Evolutionary conservation across 2,329 filamentous ascomycete species (phyloP).

Genomic region (Penicillium sp.): DNA sequence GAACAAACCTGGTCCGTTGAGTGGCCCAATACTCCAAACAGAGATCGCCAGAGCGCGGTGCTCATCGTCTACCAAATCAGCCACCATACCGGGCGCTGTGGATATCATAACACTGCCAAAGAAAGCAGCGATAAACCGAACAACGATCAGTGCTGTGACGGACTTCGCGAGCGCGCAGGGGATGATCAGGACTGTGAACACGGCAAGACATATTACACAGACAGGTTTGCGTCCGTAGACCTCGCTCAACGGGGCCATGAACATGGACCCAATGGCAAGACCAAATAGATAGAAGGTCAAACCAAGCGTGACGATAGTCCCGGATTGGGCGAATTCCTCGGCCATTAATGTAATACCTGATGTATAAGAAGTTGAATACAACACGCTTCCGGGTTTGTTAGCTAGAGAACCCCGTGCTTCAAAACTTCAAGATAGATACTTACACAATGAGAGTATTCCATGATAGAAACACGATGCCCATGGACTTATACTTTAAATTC

Average conservation of each 20-base stretch:
- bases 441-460: slow-evolving; percentile 51
- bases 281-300: slow-evolving; percentile 71
- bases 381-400: slow-evolving; percentile 40
- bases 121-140: slow-evolving; percentile 65
- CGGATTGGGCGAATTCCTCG: slow-evolving; percentile 52
- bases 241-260: slow-evolving; percentile 60
- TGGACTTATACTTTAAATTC: slow-evolving; percentile 50
- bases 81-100: slow-evolving; percentile 72
- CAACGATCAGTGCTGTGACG: slow-evolving; percentile 58
- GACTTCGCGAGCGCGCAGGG: slow-evolving; percentile 63
- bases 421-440: slow-evolving; percentile 13
- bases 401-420: background rate
- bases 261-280: slow-evolving; percentile 60
- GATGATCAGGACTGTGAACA: slow-evolving; percentile 61
- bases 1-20: slow-evolving; percentile 58
- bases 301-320: slow-evolving; percentile 61
- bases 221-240: slow-evolving; percentile 46
- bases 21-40: slow-evolving; percentile 72
- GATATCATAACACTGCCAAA: slow-evolving; percentile 72
- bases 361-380: slow-evolving; percentile 73
- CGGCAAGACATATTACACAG: slow-evolving; percentile 56
- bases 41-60: slow-evolving; percentile 74
- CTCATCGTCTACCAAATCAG: slow-evolving; percentile 73
- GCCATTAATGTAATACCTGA: slow-evolving; percentile 61
- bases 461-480: slow-evolving; percentile 49